These are phyloP conservation scores for Geotrichum fermentans DNA, from an alignment of 1,139 yeast species.

Conservation along the genomic window DNA sequence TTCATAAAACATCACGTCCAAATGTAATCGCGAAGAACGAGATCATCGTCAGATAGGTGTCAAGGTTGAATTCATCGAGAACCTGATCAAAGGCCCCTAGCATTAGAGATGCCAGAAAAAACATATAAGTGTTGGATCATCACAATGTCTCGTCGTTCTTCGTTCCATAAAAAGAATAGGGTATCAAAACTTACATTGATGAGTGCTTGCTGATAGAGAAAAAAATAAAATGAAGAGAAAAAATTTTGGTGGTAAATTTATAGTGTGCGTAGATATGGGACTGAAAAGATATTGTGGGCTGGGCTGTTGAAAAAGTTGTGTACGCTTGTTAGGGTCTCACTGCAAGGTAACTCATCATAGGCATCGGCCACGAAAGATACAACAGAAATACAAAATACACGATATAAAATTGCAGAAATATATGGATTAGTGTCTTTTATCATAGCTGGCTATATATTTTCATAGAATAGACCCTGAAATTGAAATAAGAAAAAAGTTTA, in stretches of 20 bases:
- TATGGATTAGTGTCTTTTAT: no score
- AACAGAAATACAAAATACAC: no score
- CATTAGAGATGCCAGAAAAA: conserved; percentile 22
- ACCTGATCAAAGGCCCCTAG: conserved; percentile 16
- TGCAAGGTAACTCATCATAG: conserved; percentile 4
- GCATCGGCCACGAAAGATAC: no score
- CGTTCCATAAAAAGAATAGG: background rate
- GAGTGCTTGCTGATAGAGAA: background rate
- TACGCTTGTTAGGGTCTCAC: conserved; percentile 6
- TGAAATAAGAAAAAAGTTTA: no score
- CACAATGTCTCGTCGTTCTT: no score
- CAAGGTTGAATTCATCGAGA: conserved; percentile 20
- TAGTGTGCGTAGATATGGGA: background rate
- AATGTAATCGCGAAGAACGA: background rate
- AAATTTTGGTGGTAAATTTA: background rate
- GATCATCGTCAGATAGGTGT: conserved; percentile 16
- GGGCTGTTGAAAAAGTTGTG: no score
- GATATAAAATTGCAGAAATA: no score
- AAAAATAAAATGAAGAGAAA: background rate
- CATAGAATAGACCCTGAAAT: no score
- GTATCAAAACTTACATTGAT: conserved; percentile 2
- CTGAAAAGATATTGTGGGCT: no score
- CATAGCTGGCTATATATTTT: no score
- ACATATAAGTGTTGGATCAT: conserved; percentile 18
- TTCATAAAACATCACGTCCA: background rate